Base-by-base conservation (phyloP, 176 grass and related monocot species). In the Triticum dicoccoides region DNA sequence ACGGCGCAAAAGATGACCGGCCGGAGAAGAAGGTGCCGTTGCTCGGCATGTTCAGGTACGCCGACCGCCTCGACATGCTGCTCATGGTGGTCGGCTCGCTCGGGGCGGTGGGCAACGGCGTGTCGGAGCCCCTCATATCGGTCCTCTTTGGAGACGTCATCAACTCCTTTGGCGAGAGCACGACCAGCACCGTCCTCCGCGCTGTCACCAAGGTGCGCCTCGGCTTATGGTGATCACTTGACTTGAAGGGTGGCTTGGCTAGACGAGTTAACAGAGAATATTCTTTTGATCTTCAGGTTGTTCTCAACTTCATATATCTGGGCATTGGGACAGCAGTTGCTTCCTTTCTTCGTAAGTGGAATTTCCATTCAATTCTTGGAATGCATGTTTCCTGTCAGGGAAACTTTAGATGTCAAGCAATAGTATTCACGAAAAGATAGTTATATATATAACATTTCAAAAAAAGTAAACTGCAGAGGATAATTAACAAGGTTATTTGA, bases 301-400 rank as follows among this genome's bases (percentile, higher is more conserved):
- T 93, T 56, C 65, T 93, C 13, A 34, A 91, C 35, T 93, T 95
- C 68, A 12, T 95, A 74, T 95, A 95, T 79, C 3, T 95, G 82
- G 93, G 75, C 65, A 81, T 88, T 13, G 93, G 86, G 77, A 56
- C 81, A 4, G 14, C 83, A 39, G 80, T 86, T 64, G 89, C 62
- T 20, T 65, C 91, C 21, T 91, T 88, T 78, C 86, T 95, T 62
- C 91, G 93, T 95, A 95, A 93, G 93, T 90, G 65, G 14, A 80
- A 18, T 24, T 58, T 74, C 25, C 34, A 76, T 51, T 18, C 8
- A 24, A 8, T 25, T 85, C 72, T 25, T 4, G 4, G 71, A 47
- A 27, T 73, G 30, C 65, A 69, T 69, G 66, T 69, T 69, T 25
- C 3, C 70, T 73, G 70, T 68, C 30, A n/a, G 9, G 9, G 6